Evolutionary conservation across 2,329 filamentous ascomycete genomes (phyloP).

Genomic region (Neophaeococcomyces mojaviensis): DNA sequence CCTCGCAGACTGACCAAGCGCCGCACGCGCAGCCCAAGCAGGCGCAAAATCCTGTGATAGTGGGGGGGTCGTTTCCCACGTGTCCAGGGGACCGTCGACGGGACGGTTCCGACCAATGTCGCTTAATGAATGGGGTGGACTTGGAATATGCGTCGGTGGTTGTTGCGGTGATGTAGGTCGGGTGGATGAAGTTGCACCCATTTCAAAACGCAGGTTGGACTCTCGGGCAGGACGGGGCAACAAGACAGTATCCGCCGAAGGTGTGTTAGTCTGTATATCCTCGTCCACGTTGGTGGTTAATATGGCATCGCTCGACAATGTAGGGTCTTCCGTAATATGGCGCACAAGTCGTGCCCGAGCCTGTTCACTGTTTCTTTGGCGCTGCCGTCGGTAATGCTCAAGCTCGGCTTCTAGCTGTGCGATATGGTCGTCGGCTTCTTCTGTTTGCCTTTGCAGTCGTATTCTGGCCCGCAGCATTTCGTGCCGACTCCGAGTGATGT

Average conservation of each 20-base stretch:
- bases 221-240: slow-evolving; percentile 32
- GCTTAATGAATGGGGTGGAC: slow-evolving; percentile 23
- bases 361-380: slow-evolving; percentile 11
- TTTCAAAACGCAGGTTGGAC: slow-evolving; percentile 27
- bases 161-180: slow-evolving; percentile 1
- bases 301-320: neutral
- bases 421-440: slow-evolving; percentile 10
- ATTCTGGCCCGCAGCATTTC: slow-evolving; percentile 7
- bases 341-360: slow-evolving; percentile 4
- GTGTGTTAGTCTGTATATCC: slow-evolving; percentile 29
- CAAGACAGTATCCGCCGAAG: slow-evolving; percentile 28
- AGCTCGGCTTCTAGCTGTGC: slow-evolving; percentile 15
- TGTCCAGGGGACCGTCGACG: slow-evolving; percentile 18
- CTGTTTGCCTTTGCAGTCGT: slow-evolving; percentile 7
- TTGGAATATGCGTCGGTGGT: slow-evolving; percentile 16
- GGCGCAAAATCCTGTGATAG: slow-evolving; percentile 39
- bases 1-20: neutral
- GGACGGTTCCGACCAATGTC: slow-evolving; percentile 19
- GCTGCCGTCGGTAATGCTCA: slow-evolving; percentile 11
- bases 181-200: slow-evolving; percentile 9
- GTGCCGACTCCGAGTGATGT: slow-evolving; percentile 13
- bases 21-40: slow-evolving; percentile 23
- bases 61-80: slow-evolving; percentile 22
- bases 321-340: neutral
- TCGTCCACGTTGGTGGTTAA: neutral